Base-by-base conservation (phyloP, 164 flowering plant genomes). In the Akebia trifoliata region DNA sequence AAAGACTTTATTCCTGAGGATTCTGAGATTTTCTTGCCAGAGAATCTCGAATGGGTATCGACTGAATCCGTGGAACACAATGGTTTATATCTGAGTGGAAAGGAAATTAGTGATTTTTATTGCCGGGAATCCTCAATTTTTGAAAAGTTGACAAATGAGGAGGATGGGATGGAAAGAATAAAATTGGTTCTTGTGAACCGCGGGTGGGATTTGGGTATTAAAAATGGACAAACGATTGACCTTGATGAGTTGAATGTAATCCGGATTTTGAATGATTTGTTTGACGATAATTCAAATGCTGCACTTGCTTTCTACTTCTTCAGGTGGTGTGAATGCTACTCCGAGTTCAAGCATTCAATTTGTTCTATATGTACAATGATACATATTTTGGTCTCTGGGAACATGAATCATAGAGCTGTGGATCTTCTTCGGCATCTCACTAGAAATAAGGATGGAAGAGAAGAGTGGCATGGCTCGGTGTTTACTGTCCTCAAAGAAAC, bases 331-430 rank as follows among this genome's bases (percentile, higher is more conserved):
- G 72, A 75, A 34, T 57, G 21, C 17, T 66, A 56, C 31, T 39
- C 25, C 6, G 71, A 68, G 8, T 57, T 51, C 12, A 50, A 59
- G 37, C 74, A 64, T 48, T 50, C 66, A 6, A 45, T 76, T 34
- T 61, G 20, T 46, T 54, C 73, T 0, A 30, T 69, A 22, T 76
- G 81, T 72, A 51, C 61, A 34, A 76, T 81, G 81, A 62, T 73
- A 43, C 69, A 65, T 59, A 71, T 81, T 38, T 52, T 77, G 50
- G 76, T 75, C 55, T 43, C 47, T 28, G 80, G 79, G 20, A 76
- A 77, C 45, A 60, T 76, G 76, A 77, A 75, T 50, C 57, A 77
- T 34, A 63, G 54, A 50, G 80, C 80, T 6, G 47, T 73, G 34
- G 73, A 71, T 56, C 55, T 78, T 32, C 48, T 77, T 31, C 24